Evolutionary conservation across 1,284 basidiomycete genomes (phyloP), one percentile per base, ranked within the genome.

Genomic region (Boletus sp.): DNA sequence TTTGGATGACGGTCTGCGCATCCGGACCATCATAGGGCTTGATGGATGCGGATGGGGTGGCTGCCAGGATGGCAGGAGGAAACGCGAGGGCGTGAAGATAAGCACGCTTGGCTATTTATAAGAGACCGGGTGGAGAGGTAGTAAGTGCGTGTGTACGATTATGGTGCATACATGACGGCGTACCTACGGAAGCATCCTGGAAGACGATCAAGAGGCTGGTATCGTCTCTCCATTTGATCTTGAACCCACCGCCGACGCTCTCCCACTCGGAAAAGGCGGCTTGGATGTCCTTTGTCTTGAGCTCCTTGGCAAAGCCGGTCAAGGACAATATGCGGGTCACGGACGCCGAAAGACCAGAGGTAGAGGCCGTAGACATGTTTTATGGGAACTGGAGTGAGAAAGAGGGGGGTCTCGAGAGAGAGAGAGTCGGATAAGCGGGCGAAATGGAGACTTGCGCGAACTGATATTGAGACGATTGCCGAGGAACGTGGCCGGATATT

Each of bases 141-240:
- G 46, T 61, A 38, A 62, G 56, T 28, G 31, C 25, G 33, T 25
- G 47, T 30, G 43, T 33, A 53, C 48, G 37, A 27, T 35, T 35
- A 55, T 52, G 40, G 23, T 38, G 46, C 38, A 52, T 6, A 27
- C 60, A 68, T 49, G 56, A 60, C 47, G 55, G 84, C 91, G 81
- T 73, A 95, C 93, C 91, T 60, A 89, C 84, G 59, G 85, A 80
- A 64, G 91, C 86, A 76, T 95, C 93, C 68, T 87, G 86, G 75
- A 99, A 99, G 65, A 99, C 95, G 71, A 98, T 91, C 71, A 97
- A 81, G 48, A 97, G 92, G 72, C 93, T 96, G 51, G 93, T 95
- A 77, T 99, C 97, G 77, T 99, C 95, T 68, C 90, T 87, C 97
- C 97, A 99, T 77, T 99, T 99, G 77, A 99, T 97, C 82, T 95